Percentiles rank a stretch among this genome's conserved stretches.
Evolutionary conservation across 1,284 basidiomycete genomes (phyloP).

Genomic region (Vanrija sp.): DNA sequence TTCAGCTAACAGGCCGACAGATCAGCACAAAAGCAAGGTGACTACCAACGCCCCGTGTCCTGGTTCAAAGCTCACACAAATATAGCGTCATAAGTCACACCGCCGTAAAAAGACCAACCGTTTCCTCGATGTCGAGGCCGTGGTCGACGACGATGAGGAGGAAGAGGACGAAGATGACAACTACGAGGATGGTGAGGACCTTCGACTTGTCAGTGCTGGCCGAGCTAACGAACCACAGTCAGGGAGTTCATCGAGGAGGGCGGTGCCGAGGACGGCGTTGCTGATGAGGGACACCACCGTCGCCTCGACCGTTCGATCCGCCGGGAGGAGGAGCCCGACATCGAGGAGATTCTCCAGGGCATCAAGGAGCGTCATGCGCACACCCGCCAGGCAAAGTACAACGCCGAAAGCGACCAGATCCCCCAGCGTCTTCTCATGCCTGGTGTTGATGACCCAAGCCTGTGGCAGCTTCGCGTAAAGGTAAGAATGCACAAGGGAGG

Average conservation of each 20-base stretch:
- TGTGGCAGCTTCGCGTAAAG: slow-evolving; percentile 95
- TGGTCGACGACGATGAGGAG: slow-evolving; percentile 89
- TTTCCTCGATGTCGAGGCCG: slow-evolving; percentile 93
- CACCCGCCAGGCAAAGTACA: slow-evolving; percentile 65
- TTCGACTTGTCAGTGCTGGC: slow-evolving; percentile 6
- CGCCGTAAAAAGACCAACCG: slow-evolving; percentile 59
- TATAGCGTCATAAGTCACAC: slow-evolving; percentile 43
- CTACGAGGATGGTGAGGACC: slow-evolving; percentile 59
- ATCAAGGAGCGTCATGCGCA: slow-evolving; percentile 68
- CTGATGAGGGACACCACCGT: slow-evolving; percentile 65
- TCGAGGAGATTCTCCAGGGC: slow-evolving; percentile 80
- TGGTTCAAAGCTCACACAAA: slow-evolving; percentile 4
- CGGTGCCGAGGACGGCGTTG: slow-evolving; percentile 60
- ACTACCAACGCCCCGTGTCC: too few species aligned
- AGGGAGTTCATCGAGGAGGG: slow-evolving; percentile 74
- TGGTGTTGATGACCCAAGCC: slow-evolving; percentile 86
- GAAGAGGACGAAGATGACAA: slow-evolving; percentile 89
- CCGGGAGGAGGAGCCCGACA: slow-evolving; percentile 75
- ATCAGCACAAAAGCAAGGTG: slow-evolving; percentile 11
- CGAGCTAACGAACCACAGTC: slow-evolving; percentile 24
- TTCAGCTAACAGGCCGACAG: slow-evolving; percentile 8
- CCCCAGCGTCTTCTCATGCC: slow-evolving; percentile 97
- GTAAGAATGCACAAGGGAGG: slow-evolving; percentile 49
- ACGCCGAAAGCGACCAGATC: slow-evolving; percentile 87
- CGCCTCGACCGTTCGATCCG: slow-evolving; percentile 70